Conservation (phyloP, 1,139 yeast genomes). For the Candida glucosophila region DNA sequence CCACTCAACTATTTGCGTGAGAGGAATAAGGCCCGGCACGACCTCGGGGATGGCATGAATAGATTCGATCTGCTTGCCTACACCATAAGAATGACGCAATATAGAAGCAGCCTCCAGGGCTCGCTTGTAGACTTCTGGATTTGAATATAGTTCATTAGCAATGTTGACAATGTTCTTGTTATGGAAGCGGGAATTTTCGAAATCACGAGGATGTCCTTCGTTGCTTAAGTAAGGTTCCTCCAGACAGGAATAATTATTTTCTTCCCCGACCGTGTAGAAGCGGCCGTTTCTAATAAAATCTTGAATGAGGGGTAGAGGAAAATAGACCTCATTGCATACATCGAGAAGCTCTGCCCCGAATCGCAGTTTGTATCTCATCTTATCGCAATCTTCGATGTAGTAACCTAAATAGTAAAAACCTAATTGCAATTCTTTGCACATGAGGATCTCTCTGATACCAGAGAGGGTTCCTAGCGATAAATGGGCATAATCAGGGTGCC, state of each 20-base stretch:
- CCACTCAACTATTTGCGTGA: slow-evolving; percentile 31
- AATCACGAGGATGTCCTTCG: slow-evolving; percentile 10
- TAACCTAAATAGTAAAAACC: slow-evolving; percentile 67
- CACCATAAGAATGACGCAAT: slow-evolving; percentile 8
- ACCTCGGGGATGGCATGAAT: slow-evolving; percentile 27
- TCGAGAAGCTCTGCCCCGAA: slow-evolving; percentile 72
- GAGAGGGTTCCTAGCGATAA: slow-evolving; percentile 73
- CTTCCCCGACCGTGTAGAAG: slow-evolving; percentile 28
- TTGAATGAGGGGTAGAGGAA: slow-evolving; percentile 29
- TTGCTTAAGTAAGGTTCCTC: slow-evolving; percentile 12
- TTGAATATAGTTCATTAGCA: slow-evolving; percentile 29
- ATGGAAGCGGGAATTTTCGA: slow-evolving; percentile 7
- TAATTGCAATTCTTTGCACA: slow-evolving; percentile 33
- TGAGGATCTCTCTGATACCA: slow-evolving; percentile 60
- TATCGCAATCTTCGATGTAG: slow-evolving; percentile 68
- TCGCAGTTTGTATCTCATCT: slow-evolving; percentile 75
- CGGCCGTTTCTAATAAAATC: slow-evolving; percentile 27
- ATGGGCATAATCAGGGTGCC: slow-evolving; percentile 75
- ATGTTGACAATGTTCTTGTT: slow-evolving; percentile 15
- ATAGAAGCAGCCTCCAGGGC: slow-evolving; percentile 16
- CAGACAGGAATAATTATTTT: slow-evolving; percentile 3
- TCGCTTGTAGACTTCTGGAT: slow-evolving; percentile 11
- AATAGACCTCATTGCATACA: slow-evolving; percentile 36
- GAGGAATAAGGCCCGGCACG: slow-evolving; percentile 44
- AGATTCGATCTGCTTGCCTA: background rate